Conservation (phyloP, 129 eudicot genomes). For the Daucus carota region DNA sequence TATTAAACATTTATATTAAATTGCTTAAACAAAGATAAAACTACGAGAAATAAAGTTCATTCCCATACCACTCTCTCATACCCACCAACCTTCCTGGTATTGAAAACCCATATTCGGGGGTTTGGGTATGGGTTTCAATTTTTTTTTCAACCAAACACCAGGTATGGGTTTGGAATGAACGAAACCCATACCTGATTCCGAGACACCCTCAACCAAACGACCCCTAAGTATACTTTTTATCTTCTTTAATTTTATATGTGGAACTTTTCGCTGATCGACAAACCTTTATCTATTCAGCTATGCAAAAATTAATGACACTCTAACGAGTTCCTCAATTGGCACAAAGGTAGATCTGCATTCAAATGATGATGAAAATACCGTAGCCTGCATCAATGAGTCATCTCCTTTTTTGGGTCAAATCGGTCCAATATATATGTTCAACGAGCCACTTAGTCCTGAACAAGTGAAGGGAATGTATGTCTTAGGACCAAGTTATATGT, state of each 20-base stretch:
- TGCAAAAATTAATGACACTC: conserved; percentile 62
- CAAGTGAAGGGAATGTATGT: conserved; percentile 75
- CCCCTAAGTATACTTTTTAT: not conserved
- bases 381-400: conserved; percentile 43
- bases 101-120: no score
- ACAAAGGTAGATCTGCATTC: conserved; percentile 43
- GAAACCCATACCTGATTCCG: no score
- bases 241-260: not conserved
- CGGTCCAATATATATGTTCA: conserved; percentile 82
- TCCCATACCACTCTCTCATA: no score
- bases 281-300: conserved; percentile 44
- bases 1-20: no score
- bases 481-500: conserved; percentile 95
- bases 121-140: no score
- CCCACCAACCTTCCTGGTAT: no score
- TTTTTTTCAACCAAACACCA: no score
- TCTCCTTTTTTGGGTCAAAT: conserved; percentile 80
- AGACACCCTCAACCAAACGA: no score
- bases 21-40: no score
- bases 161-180: no score
- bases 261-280: conserved; percentile 13
- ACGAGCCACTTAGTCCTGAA: conserved; percentile 74
- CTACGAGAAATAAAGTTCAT: no score
- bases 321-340: conserved; percentile 72
- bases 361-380: conserved; percentile 41